Evolutionary conservation across 441 rosid species (phyloP), one percentile per base, ranked within the genome.

Genomic region (Theobroma grandiflorum): DNA sequence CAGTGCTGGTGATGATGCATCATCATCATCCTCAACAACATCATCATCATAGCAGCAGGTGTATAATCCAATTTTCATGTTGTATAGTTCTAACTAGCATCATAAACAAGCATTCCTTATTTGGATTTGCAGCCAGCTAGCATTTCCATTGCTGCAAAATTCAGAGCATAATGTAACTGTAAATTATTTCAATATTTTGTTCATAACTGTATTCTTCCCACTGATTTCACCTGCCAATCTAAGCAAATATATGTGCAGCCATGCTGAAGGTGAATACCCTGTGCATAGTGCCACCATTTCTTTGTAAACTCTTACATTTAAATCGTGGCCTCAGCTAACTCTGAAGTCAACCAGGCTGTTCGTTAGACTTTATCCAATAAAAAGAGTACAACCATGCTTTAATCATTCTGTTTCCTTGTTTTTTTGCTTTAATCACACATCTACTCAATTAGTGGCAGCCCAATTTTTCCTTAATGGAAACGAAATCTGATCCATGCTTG

Each of bases 1-100:
- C 78, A 84, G 8, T 65, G 77, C 84, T 3, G 31, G 49, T 33
- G 87, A 78, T 8, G 66, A 83, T 72, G 74, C 61, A 1, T n/a
- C 22, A 50, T 15, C 58, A 3, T 1, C 65, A 59, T 22, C 65
- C 4, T 22, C 31, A 9, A 1, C 31, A 16, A 8, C 31, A 33
- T 31, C 38, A 75, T 8, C 78, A 75, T 40, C 59, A 10, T 76
- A 82, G 79, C 65, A 12, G n/a, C 69, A 77, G 63, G 69, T 68
- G 20, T 14, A 22, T 47, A 67, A 69, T 69, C 33, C 71, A 49
- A 40, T 80, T 22, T 43, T 50, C 79, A 35, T 50, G 55, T 20
- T 76, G 74, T 20, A 72, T 53, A 62, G 10, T 65, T 65, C 45
- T 16, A 20, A 18, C 70, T 33, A 65, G 59, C 26, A 8, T 45